Percentiles rank a stretch among this genome's conserved stretches.
Evolutionary conservation across 352 stramenopile species (phyloP).

Genomic region (Discostella stelligera): DNA sequence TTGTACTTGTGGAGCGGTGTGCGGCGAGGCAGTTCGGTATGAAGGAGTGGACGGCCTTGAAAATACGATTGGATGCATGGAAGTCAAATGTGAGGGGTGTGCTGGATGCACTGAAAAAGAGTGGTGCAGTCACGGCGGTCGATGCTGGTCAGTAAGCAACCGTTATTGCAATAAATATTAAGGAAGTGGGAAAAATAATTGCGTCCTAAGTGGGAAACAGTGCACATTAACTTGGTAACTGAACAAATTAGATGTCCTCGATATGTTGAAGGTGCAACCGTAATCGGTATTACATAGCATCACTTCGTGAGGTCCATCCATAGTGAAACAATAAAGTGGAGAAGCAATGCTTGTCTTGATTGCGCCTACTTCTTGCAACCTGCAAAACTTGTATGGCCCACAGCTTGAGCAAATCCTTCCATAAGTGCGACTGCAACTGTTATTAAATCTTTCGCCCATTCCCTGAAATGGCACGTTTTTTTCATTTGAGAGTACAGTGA

Average conservation of each 20-base stretch:
- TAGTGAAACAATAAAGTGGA: background rate
- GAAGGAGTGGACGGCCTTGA: constrained; percentile 88
- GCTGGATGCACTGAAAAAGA: constrained; percentile 82
- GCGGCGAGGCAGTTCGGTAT: constrained; percentile 83
- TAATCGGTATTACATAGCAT: background rate
- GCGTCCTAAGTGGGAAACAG: background rate
- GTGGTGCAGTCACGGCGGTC: constrained; percentile 10
- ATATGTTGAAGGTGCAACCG: background rate
- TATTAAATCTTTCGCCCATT: background rate
- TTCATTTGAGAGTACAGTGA: constrained; percentile 1
- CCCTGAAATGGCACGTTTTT: background rate
- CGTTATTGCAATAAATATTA: background rate
- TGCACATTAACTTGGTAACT: background rate
- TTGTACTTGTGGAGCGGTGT: constrained; percentile 85
- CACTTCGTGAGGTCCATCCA: background rate
- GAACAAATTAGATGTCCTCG: background rate
- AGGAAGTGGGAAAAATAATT: background rate
- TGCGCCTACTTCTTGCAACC: background rate
- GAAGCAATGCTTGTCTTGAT: too few relatives aligned
- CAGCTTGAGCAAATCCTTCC: background rate
- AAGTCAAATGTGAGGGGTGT: constrained; percentile 91
- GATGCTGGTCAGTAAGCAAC: constrained; percentile 1
- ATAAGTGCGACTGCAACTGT: background rate
- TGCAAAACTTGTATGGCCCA: background rate
- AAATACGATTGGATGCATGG: constrained; percentile 88